A percentile compares a stretch with the other conserved stretches of the same genome.
Evolutionary conservation across 129 eudicot genomes (phyloP).

Genomic region (Apium graveolens): DNA sequence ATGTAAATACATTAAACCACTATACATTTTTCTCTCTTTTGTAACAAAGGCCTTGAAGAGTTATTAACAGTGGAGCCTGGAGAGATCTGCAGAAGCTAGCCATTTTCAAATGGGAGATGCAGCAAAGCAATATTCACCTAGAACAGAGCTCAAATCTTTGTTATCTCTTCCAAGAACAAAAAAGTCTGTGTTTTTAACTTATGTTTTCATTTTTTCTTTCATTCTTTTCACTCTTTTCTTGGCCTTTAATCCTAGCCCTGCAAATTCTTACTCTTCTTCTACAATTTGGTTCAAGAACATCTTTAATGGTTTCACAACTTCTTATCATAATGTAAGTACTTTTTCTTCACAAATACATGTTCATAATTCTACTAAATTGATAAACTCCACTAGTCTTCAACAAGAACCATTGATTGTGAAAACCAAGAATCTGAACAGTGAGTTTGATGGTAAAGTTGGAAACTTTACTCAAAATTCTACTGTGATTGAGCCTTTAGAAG

Average conservation of each 20-base stretch:
- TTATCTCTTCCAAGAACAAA: constrained; percentile 41
- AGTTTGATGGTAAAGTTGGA: constrained; percentile 1
- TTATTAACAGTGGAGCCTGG: background rate
- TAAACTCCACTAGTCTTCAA: constrained; percentile 6
- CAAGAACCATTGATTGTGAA: constrained; percentile 1
- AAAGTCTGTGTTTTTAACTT: constrained; percentile 41
- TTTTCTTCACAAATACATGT: constrained; percentile 16
- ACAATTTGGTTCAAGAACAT: constrained; percentile 44
- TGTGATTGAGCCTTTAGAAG: background rate
- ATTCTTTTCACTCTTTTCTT: constrained; percentile 60
- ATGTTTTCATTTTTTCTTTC: constrained; percentile 45
- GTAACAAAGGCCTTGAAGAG: background rate
- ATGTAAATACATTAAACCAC: background rate
- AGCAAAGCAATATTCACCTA: constrained; percentile 52
- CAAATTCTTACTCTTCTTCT: constrained; percentile 54
- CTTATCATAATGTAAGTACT: background rate
- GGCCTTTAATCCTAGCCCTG: constrained; percentile 57
- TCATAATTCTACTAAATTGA: constrained; percentile 23
- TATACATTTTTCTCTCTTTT: background rate
- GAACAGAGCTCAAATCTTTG: constrained; percentile 46
- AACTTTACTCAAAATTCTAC: background rate
- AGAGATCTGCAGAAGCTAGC: background rate
- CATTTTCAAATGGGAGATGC: constrained; percentile 48
- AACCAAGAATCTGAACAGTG: constrained; percentile 1
- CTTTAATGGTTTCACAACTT: constrained; percentile 15